Base-by-base conservation (phyloP, 306 rosid genomes). In the Glycine latifolia region DNA sequence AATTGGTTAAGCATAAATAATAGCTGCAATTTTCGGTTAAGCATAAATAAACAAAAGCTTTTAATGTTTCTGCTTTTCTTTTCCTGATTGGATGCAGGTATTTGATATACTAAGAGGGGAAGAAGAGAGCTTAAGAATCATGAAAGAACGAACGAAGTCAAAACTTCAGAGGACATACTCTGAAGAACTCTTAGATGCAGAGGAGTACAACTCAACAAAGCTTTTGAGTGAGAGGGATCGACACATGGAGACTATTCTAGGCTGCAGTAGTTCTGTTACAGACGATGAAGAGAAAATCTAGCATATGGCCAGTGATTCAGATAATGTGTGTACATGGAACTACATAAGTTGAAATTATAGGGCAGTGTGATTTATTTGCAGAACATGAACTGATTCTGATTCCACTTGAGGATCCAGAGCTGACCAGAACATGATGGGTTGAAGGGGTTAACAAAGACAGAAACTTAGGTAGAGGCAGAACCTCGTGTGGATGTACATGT, bases 181-280 rank as follows among this genome's bases (percentile, higher is more conserved):
- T 4, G 94, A 77, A 84, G 97, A 96, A 86, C 91, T 93, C 16
- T 77, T 77, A 0, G 97, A 93, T 80, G 94, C 97, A 86, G 97
- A 92, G 67, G 98, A 93, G 83, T 92, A 89, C 83, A 92, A 93
- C 88, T 92, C 94, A 54, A 96, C 97, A 2, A 91, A 92, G 83
- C 70, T 80, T 31, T 82, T 92, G 82, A 88, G 14, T 50, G 94
- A 91, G 13, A 69, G 82, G 35, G 90, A 87, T 83, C 81, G 85
- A 75, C 87, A 88, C 11, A 76, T 85, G 88, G 92, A 89, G 83
- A 83, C 86, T 66, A 86, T 90, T 69, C 87, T 91, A 65, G 87
- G 89, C 71, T 15, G 63, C 20, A 58, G 73, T 59, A 81, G 79
- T 33, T 77, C 86, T 7, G 16, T 8, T 8, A 63, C 79, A 31